Percentiles rank a stretch among this genome's conserved stretches.
These are phyloP conservation scores for Echinosophora koreensis DNA, from an alignment of 306 rosid species.

Conservation along the genomic window DNA sequence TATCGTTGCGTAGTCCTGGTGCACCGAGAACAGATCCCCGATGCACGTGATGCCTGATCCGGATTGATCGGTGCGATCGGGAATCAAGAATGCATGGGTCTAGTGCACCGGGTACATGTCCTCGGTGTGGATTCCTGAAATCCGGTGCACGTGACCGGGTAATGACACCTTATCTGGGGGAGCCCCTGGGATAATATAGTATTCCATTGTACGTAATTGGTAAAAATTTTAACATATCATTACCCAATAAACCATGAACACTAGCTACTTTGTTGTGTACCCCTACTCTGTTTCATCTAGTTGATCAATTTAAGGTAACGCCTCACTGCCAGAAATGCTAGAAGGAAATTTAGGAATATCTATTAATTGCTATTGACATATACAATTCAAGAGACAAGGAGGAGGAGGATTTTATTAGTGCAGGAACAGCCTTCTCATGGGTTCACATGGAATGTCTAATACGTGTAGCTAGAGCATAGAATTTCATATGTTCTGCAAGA, in stretches of 20 bases:
- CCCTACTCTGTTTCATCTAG: neutral
- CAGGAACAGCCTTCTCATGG: constrained; percentile 22
- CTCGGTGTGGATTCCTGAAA: no score
- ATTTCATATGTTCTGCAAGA: neutral
- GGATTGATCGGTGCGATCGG: no score
- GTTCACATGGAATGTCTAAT: neutral
- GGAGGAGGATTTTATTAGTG: neutral
- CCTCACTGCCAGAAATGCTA: neutral
- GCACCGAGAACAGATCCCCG: no score
- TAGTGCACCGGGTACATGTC: no score
- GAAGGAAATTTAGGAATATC: constrained; percentile 6
- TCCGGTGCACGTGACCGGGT: no score
- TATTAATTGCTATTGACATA: constrained; percentile 8
- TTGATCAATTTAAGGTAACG: neutral
- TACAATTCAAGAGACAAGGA: neutral
- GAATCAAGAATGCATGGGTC: no score
- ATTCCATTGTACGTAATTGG: neutral
- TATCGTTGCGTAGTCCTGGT: no score
- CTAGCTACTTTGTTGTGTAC: neutral
- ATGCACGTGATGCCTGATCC: no score
- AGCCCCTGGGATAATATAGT: no score
- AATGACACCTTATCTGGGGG: no score
- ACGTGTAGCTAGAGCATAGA: constrained; percentile 4
- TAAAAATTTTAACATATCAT: constrained; percentile 14
- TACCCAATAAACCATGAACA: neutral